phyloP scores from a whole-genome alignment of 768 basidiomycete species.

The Macrolepiota fuliginosa region DNA sequence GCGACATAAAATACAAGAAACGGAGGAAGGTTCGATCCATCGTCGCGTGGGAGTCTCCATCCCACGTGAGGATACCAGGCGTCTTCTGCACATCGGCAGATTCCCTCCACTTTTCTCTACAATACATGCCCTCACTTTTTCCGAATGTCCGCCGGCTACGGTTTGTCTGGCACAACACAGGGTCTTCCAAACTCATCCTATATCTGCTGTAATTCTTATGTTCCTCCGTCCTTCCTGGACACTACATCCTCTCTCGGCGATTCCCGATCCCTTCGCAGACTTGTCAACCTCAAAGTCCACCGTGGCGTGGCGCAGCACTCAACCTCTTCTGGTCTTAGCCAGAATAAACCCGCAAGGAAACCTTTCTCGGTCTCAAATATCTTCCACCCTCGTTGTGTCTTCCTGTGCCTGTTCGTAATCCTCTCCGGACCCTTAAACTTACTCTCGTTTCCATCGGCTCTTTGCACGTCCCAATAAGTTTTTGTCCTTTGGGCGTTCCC shows the following conservation, averaged over 20 bases:
- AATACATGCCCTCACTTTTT: neutral
- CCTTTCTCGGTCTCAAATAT: neutral
- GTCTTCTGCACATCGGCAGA: slow-evolving; percentile 4
- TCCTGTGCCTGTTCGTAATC: neutral
- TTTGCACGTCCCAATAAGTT: neutral
- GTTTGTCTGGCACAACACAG: neutral
- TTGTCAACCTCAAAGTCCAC: neutral
- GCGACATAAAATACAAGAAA: slow-evolving; percentile 9
- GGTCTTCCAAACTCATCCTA: neutral
- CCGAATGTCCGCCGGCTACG: slow-evolving; percentile 11
- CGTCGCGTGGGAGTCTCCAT: neutral
- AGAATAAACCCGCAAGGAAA: neutral
- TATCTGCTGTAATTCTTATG: neutral
- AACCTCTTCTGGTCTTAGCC: neutral
- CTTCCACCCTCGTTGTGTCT: neutral
- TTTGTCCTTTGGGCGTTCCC: neutral
- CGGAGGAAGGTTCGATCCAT: neutral
- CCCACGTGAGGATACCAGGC: slow-evolving; percentile 8
- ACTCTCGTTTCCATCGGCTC: neutral
- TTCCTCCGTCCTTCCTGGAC: neutral
- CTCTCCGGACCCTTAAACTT: neutral
- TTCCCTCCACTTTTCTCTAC: neutral
- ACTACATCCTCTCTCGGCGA: neutral
- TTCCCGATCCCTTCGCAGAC: slow-evolving; percentile 4
- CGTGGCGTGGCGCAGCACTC: neutral